Conservation (phyloP, 2,329 filamentous ascomycete genomes). For the Pseudocercospora fuligena region DNA sequence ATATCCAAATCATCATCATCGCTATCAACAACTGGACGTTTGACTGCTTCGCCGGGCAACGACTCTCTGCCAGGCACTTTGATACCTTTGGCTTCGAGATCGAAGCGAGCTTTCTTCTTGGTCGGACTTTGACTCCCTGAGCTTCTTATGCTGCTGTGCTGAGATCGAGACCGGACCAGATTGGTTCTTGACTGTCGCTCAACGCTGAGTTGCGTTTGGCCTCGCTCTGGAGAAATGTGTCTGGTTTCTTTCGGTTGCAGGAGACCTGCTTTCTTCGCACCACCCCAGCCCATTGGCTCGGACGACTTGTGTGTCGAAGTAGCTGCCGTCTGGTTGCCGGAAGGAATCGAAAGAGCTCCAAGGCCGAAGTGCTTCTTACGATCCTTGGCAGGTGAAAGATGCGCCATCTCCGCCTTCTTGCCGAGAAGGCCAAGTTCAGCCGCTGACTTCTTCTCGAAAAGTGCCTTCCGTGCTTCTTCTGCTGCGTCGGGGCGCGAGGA, state of each 20-base stretch:
- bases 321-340: conserved; percentile 26
- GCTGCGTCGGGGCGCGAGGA: conserved; percentile 17
- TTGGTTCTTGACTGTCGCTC: conserved; percentile 11
- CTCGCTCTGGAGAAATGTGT: conserved; percentile 37
- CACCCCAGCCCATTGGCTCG: conserved; percentile 55
- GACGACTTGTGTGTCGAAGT: conserved; percentile 32
- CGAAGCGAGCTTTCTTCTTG: conserved; percentile 56
- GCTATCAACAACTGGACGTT: conserved; percentile 44
- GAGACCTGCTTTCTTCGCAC: conserved; percentile 48
- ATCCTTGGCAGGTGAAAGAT: conserved; percentile 51
- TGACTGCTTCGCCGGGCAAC: conserved; percentile 41
- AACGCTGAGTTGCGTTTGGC: conserved; percentile 36
- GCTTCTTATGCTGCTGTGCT: conserved; percentile 29
- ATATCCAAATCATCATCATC: conserved; percentile 56
- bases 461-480: conserved; percentile 31
- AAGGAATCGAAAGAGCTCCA: conserved; percentile 40
- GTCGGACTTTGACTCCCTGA: conserved; percentile 43
- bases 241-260: conserved; percentile 40
- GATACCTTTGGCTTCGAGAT: conserved; percentile 55
- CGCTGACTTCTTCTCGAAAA: conserved; percentile 34
- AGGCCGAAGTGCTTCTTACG: conserved; percentile 41
- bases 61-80: conserved; percentile 56
- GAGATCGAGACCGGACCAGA: conserved; percentile 27
- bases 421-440: conserved; percentile 50
- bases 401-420: conserved; percentile 49